These are phyloP conservation scores for Hapsidospora chrysogenum DNA, from an alignment of 495 filamentous ascomycete species.

Conservation along the genomic window DNA sequence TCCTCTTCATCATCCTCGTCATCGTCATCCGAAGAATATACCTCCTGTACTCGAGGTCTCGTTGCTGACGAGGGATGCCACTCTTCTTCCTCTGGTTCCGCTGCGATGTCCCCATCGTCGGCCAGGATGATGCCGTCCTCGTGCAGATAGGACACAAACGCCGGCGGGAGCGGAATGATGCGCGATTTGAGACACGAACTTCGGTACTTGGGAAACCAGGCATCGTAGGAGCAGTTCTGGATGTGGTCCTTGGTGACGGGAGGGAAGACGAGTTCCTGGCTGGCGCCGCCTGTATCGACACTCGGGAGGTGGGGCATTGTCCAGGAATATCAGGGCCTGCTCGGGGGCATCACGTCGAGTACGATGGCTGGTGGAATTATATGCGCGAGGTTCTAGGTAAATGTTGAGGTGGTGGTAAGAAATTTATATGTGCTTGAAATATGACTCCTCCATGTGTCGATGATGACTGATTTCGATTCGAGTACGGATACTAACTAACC, in stretches of 20 bases:
- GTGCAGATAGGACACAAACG: conserved; percentile 75
- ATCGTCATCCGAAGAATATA: conserved; percentile 10
- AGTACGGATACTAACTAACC: not conserved
- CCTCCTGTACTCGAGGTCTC: not conserved
- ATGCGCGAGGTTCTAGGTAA: too few species aligned
- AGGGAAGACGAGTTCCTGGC: conserved; percentile 48
- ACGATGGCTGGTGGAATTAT: too few species aligned
- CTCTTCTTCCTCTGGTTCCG: conserved; percentile 30
- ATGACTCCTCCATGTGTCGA: too few species aligned
- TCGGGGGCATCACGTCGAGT: too few species aligned
- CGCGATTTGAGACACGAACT: conserved; percentile 67
- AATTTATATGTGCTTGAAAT: not conserved
- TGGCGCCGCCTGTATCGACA: not conserved
- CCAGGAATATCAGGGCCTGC: too few species aligned
- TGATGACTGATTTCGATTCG: not conserved
- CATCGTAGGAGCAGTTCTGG: conserved; percentile 82
- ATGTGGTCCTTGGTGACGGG: conserved; percentile 75
- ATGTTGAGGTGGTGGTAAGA: too few species aligned
- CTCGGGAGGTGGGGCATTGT: conserved; percentile 1
- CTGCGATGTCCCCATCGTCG: conserved; percentile 27
- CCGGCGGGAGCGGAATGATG: conserved; percentile 52
- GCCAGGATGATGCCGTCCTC: conserved; percentile 88
- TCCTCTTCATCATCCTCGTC: conserved; percentile 21
- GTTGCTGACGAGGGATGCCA: conserved; percentile 21
- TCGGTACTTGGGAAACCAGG: conserved; percentile 82